Percentiles rank a stretch among this genome's conserved stretches.
phyloP scores from a whole-genome alignment of 306 rosid species.

The Oxytropis ochrocephala region DNA sequence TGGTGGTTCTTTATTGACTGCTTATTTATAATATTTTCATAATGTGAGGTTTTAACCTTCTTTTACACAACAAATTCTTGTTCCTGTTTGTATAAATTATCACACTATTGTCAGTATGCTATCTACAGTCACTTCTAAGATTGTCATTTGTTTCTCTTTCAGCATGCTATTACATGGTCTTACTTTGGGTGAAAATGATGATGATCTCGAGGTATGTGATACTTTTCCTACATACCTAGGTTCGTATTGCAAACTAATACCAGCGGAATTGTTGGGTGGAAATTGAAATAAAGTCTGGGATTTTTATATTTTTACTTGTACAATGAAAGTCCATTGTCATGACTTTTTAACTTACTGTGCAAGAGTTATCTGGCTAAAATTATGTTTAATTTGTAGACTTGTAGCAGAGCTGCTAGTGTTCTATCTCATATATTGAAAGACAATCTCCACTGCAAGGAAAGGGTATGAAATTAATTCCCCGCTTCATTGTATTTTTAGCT shows the following conservation, averaged over 20 bases:
- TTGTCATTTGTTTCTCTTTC: slow-evolving; percentile 32
- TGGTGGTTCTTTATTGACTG: slow-evolving; percentile 9
- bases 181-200: slow-evolving; percentile 72
- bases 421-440: slow-evolving; percentile 83
- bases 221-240: not conserved
- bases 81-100: not conserved
- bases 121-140: slow-evolving; percentile 14
- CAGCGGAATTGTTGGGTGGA: slow-evolving; percentile 10
- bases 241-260: not conserved
- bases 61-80: not conserved
- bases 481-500: slow-evolving; percentile 18
- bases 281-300: not conserved
- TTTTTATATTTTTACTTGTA: not conserved
- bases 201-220: slow-evolving; percentile 80
- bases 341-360: not conserved
- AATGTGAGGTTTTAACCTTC: not conserved
- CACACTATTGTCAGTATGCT: slow-evolving; percentile 6
- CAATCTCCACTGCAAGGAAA: slow-evolving; percentile 85
- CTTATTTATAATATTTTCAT: not conserved
- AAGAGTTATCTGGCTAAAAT: slow-evolving; percentile 20
- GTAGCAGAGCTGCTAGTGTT: slow-evolving; percentile 94
- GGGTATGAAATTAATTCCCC: slow-evolving; percentile 44
- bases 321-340: not conserved
- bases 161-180: slow-evolving; percentile 87
- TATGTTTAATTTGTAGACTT: slow-evolving; percentile 50